Conservation (phyloP, 2,329 filamentous ascomycete genomes). For the Raffaelea deltoideospora region DNA sequence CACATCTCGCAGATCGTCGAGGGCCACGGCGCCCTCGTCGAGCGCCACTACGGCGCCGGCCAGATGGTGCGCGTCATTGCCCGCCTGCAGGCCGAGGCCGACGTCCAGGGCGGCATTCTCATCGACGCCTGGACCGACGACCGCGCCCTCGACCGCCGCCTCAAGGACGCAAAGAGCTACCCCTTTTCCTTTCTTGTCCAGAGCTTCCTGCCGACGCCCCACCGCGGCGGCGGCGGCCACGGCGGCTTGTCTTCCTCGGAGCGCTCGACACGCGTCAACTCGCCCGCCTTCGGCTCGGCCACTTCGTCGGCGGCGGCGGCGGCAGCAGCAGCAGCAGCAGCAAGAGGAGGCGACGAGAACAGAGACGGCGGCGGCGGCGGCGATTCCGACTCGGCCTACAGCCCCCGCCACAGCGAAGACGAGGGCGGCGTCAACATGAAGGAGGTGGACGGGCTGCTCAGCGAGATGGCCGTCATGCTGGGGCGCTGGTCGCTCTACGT, state of each 20-base stretch:
- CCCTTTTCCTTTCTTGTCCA: slow-evolving; percentile 95
- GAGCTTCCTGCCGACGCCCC: slow-evolving; percentile 60
- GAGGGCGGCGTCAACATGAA: slow-evolving; percentile 98
- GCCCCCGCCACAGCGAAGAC: slow-evolving; percentile 56
- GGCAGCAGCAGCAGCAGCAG: no score
- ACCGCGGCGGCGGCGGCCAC: slow-evolving; percentile 8
- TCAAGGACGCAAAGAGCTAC: slow-evolving; percentile 95
- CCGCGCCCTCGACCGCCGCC: slow-evolving; percentile 62
- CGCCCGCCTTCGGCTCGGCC: slow-evolving; percentile 53
- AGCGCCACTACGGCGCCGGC: slow-evolving; percentile 81
- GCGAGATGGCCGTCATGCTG: slow-evolving; percentile 83
- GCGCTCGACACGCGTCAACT: slow-evolving; percentile 57
- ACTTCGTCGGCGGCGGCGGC: slow-evolving; percentile 21
- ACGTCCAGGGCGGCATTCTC: slow-evolving; percentile 90
- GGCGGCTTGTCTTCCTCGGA: no score
- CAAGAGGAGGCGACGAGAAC: no score
- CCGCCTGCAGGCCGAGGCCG: slow-evolving; percentile 81
- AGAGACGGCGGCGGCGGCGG: neutral
- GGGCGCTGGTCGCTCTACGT: slow-evolving; percentile 86
- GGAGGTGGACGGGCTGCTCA: slow-evolving; percentile 76
- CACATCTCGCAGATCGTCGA: slow-evolving; percentile 96
- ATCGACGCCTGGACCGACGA: slow-evolving; percentile 94
- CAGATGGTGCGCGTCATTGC: slow-evolving; percentile 95
- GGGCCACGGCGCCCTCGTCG: slow-evolving; percentile 76
- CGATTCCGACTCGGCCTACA: slow-evolving; percentile 16